Evolutionary conservation across 176 grass and related monocot species (phyloP).

Genomic region (Elymus sibiricus): DNA sequence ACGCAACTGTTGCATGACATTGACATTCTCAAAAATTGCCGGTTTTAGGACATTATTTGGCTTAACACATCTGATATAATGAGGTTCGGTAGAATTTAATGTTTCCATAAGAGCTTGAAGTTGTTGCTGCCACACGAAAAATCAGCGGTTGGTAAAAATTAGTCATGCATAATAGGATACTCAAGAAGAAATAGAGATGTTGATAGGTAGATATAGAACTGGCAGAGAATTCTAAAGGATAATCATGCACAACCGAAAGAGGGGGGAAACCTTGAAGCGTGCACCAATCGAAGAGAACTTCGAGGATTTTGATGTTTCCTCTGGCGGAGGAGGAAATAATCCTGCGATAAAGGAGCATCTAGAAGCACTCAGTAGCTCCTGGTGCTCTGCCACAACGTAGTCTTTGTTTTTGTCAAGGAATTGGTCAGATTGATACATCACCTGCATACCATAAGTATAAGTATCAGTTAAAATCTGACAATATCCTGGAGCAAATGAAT

Average conservation of each 20-base stretch:
- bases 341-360: conserved; percentile 91
- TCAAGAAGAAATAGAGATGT: conserved; percentile 9
- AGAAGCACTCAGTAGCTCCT: conserved; percentile 83
- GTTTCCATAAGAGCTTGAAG: conserved; percentile 96
- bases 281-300: conserved; percentile 97
- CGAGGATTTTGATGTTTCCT: conserved; percentile 90
- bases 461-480: conserved; percentile 2
- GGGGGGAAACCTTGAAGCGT: conserved; percentile 73
- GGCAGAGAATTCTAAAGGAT: conserved; percentile 15
- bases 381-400: conserved; percentile 97
- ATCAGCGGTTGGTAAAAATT: conserved; percentile 17
- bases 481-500: conserved; percentile 8
- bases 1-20: conserved; percentile 98
- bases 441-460: conserved; percentile 40
- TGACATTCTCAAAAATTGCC: conserved; percentile 90
- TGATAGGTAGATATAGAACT: neutral
- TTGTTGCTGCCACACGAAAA: conserved; percentile 72
- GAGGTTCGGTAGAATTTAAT: conserved; percentile 95
- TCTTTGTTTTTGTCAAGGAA: conserved; percentile 99
- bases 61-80: conserved; percentile 99
- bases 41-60: conserved; percentile 98
- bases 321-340: conserved; percentile 77
- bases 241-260: neutral
- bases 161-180: neutral
- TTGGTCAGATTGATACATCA: conserved; percentile 88